Evolutionary conservation across 768 basidiomycete genomes (phyloP), one percentile per base, ranked within the genome.

Genomic region (Mycena olivaceomarginata): DNA sequence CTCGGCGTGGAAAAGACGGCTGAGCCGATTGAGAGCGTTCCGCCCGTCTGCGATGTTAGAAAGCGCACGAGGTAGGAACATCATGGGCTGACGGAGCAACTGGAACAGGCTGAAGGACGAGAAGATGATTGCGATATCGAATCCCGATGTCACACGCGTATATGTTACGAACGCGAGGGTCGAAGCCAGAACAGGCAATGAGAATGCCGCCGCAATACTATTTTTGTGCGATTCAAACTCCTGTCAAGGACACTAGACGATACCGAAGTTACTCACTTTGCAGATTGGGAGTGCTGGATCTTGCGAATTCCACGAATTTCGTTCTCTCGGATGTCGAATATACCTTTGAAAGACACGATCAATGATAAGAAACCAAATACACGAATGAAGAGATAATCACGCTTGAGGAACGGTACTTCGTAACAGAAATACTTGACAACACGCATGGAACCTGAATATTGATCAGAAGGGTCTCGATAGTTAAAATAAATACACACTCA

Each of bases 361-460:
- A 41, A 66, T n/a, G 67, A 37, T 39, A 1, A 48, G 16, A 11
- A 46, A 13, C 11, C 2, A 8, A 20, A 16, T 31, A 39, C 15
- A 25, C 9, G 10, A 43, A 59, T 10, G 18, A 20, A 15, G 68
- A 31, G 66, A 56, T 6, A 84, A 89, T 82, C 75, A 93, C 94
- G 88, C 76, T 91, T 88, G 59, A 94, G 83, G 84, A 94, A 95
- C 0, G 94, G 93, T 1, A 87, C 78, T 84, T 95, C 94, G 77
- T 94, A 95, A 39, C 91, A 93, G 82, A 95, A 95, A 80, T 93
- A 94, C 82, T 94, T 95, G 70, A 95, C 92, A n/a, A 94, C 89
- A 5, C 92, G 89, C 93, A 95, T 94, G 2, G 89, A 90, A 64
- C 90, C 91, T 90, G 67, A 45, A 51, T n/a, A 48, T 57, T 57